Base-by-base conservation (phyloP, 352 stramenopile species). In the Phytopythium litorale region DNA sequence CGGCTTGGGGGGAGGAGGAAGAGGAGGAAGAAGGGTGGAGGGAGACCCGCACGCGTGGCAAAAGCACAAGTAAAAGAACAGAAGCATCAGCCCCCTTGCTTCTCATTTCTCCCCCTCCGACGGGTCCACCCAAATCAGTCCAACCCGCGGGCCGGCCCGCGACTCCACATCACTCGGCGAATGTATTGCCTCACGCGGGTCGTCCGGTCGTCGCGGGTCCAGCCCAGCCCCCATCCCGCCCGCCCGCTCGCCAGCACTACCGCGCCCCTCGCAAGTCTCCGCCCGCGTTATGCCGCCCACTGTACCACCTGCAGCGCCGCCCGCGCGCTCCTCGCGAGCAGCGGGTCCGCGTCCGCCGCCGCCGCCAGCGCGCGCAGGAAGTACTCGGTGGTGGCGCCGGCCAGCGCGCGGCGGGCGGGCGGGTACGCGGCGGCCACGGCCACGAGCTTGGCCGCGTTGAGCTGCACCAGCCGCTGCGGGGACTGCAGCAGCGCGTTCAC, bases 371-470 rank as follows among this genome's bases (percentile, higher is more conserved):
- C 58, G 32, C 70, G 70, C 58, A 91, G 55, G 15, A 81, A 64
- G 56, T 81, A 76, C 61, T 80, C 81, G 21, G 79, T 89, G 32
- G 67, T 70, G 19, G 73, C 64, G 18, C 83, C 67, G 56, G 85
- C 78, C 43, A 91, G 72, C 55, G 74, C 53, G 12, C 66, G 58
- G 5, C 84, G 67, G 33, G 81, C 84, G 8, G 71, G 67, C 25
- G 84, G 84, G 38, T 83, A 79, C 56, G 84, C 76, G 35, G 81
- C 76, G 55, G 91, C 67, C 40, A 82, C 72, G 6, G 80, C 68
- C 49, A 91, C 66, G 32, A 93, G 60, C 62, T 93, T 91, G 45
- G 81, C 64, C 18, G 73, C 68, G 64, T 89, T 88, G 54, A 93
- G 67, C 63, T 90, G 80, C 49, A 91, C 63, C 37, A 78, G 68